Conservation (phyloP, 2,329 filamentous ascomycete genomes). For the Reticulascus tulasneorum region DNA sequence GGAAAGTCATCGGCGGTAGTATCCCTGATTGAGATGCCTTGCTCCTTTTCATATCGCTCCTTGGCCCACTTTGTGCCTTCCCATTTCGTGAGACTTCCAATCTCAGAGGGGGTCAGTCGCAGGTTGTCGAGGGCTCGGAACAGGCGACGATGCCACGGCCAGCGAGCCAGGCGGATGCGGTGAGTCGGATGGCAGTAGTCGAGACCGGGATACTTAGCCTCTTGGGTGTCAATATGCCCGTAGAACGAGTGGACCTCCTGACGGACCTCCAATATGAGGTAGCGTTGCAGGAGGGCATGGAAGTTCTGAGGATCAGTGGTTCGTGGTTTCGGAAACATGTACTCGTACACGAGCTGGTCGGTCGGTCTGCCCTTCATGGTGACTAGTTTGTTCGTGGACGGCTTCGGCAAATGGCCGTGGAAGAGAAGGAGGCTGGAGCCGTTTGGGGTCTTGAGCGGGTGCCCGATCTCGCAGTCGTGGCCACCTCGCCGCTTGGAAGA, state of each 20-base stretch:
- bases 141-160: slow-evolving; percentile 70
- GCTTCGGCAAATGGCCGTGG: background rate
- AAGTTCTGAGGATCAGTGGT: slow-evolving; percentile 68
- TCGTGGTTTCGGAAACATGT: slow-evolving; percentile 67
- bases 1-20: slow-evolving; percentile 67
- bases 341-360: slow-evolving; percentile 69
- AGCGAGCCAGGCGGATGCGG: slow-evolving; percentile 72
- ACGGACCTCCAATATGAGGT: slow-evolving; percentile 72
- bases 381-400: slow-evolving; percentile 10
- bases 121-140: slow-evolving; percentile 73
- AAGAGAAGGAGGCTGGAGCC: no score
- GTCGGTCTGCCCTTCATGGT: slow-evolving; percentile 69
- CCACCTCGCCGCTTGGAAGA: no score
- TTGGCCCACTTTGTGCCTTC: slow-evolving; percentile 81
- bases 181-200: slow-evolving; percentile 73
- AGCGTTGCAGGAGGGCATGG: slow-evolving; percentile 63
- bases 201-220: slow-evolving; percentile 77
- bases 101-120: slow-evolving; percentile 65
- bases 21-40: slow-evolving; percentile 65
- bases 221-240: slow-evolving; percentile 72
- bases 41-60: slow-evolving; percentile 73
- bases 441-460: no score
- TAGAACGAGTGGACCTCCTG: slow-evolving; percentile 77
- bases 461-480: no score
- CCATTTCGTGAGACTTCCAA: slow-evolving; percentile 71